phyloP scores from a whole-genome alignment of 495 filamentous ascomycete species.

The Annulohypoxylon bovei region DNA sequence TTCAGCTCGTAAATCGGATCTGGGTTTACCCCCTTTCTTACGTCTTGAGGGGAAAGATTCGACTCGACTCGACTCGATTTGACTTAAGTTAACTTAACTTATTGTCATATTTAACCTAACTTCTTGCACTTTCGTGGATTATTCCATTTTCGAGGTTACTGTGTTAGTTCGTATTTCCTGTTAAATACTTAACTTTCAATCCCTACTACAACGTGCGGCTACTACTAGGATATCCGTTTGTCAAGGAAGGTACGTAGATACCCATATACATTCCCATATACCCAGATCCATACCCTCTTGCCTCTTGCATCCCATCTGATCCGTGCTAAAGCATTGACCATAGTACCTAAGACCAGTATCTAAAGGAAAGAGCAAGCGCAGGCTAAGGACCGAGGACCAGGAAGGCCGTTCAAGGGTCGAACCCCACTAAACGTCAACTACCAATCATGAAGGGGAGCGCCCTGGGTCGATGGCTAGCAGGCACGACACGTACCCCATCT shows the following conservation, averaged over 20 bases:
- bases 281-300: neutral
- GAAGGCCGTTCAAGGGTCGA: conserved; percentile 39
- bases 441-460: conserved; percentile 47
- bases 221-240: neutral
- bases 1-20: conserved; percentile 5
- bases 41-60: neutral
- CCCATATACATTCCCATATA: neutral
- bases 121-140: neutral
- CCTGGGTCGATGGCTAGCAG: conserved; percentile 48
- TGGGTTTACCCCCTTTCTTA: neutral
- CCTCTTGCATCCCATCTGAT: neutral
- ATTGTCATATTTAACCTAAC: no score
- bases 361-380: neutral
- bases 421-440: conserved; percentile 21
- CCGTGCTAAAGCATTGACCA: neutral
- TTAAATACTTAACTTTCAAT: neutral
- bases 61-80: neutral
- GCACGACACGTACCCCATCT: conserved; percentile 44
- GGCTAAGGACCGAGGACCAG: conserved; percentile 42
- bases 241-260: conserved; percentile 11
- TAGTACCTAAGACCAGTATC: conserved; percentile 1
- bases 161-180: neutral
- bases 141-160: neutral
- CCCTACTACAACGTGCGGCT: neutral
- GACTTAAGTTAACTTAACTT: neutral